Conservation (phyloP, 1,284 basidiomycete species). For the Cryptococcus maquisensis region DNA sequence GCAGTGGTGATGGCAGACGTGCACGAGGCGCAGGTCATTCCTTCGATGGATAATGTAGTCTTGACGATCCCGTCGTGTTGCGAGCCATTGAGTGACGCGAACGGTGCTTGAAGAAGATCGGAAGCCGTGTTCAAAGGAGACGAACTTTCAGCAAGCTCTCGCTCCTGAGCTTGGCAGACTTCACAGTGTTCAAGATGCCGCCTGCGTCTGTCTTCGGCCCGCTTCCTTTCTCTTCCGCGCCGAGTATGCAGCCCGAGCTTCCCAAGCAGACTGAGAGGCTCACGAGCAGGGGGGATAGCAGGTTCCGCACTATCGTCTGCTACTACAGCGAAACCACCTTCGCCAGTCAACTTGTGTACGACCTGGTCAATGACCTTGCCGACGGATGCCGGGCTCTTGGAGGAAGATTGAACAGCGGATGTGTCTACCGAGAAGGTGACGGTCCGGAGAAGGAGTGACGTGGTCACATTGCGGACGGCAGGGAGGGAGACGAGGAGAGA, state of each 20-base stretch:
- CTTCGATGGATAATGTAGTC: constrained; percentile 27
- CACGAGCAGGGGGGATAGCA: neutral
- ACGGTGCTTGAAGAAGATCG: neutral
- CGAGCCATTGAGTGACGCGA: neutral
- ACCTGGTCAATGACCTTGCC: constrained; percentile 22
- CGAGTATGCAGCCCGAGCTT: constrained; percentile 1
- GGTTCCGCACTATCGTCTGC: neutral
- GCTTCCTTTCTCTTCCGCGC: constrained; percentile 12
- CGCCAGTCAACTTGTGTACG: constrained; percentile 17
- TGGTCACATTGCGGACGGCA: constrained; percentile 28
- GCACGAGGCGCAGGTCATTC: constrained; percentile 45
- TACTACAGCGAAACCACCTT: constrained; percentile 39
- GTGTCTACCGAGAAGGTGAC: constrained; percentile 34
- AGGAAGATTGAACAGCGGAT: constrained; percentile 6
- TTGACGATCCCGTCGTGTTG: constrained; percentile 1
- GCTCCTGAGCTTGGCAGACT: constrained; percentile 37
- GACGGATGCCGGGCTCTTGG: constrained; percentile 3
- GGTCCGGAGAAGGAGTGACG: constrained; percentile 42
- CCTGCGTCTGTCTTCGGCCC: constrained; percentile 25
- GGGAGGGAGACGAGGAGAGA: constrained; percentile 30
- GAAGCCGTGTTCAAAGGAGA: neutral
- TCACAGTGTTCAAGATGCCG: constrained; percentile 45
- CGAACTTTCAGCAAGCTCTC: neutral
- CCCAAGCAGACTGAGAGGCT: constrained; percentile 1
- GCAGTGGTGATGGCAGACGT: constrained; percentile 32